phyloP scores from a whole-genome alignment of 1,139 yeast species.

The Hemisphaericaspora lyxosophila region DNA sequence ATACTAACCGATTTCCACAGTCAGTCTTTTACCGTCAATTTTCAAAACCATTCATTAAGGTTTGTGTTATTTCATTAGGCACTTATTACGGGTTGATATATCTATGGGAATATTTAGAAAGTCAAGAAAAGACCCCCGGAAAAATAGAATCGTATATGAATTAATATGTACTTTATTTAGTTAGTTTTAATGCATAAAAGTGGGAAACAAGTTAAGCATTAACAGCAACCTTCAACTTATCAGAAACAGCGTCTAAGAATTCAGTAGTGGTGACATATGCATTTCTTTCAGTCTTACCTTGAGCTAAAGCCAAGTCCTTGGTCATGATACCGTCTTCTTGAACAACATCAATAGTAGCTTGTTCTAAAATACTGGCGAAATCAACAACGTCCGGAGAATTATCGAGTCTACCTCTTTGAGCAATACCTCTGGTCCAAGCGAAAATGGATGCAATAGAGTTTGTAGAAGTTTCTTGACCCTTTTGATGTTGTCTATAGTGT shows the following conservation, averaged over 20 bases:
- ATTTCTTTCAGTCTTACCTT: slow-evolving; percentile 63
- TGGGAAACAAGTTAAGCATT: slow-evolving; percentile 3
- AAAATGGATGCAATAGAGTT: slow-evolving; percentile 83
- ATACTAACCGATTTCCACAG: slow-evolving; percentile 8
- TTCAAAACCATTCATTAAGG: slow-evolving; percentile 20
- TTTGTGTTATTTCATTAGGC: slow-evolving; percentile 19
- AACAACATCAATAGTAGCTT: slow-evolving; percentile 71
- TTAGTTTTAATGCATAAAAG: too few relatives aligned
- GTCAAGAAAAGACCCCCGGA: slow-evolving; percentile 2
- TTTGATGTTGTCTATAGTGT: slow-evolving; percentile 82
- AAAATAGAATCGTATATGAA: not conserved
- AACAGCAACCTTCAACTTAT: slow-evolving; percentile 32
- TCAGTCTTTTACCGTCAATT: slow-evolving; percentile 21
- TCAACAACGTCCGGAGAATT: slow-evolving; percentile 66
- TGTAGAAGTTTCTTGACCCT: slow-evolving; percentile 81
- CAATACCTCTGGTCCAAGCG: slow-evolving; percentile 85
- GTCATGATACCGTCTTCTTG: slow-evolving; percentile 77
- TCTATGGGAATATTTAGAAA: slow-evolving; percentile 14
- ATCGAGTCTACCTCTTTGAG: slow-evolving; percentile 78
- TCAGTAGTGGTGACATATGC: slow-evolving; percentile 75
- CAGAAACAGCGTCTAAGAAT: slow-evolving; percentile 70
- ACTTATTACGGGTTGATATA: slow-evolving; percentile 18
- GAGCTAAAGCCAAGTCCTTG: slow-evolving; percentile 75
- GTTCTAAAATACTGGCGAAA: slow-evolving; percentile 66
- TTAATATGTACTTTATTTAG: slow-evolving; percentile 1